phyloP scores from a whole-genome alignment of 441 rosid genomes.

The Populus hybrid region DNA sequence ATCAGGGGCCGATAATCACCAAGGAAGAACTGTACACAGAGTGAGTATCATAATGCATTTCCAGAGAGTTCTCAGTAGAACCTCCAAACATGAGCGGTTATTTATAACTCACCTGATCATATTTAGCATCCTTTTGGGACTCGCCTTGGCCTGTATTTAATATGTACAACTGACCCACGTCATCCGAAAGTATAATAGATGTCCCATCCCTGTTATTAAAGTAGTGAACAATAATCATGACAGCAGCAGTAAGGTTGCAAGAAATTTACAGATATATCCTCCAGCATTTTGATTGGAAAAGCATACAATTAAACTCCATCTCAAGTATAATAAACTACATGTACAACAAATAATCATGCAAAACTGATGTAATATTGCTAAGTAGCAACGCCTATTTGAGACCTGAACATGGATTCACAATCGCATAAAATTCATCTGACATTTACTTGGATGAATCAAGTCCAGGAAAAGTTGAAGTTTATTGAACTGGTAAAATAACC shows the following conservation, averaged over 20 bases:
- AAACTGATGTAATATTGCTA: not conserved
- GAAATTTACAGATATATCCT: not conserved
- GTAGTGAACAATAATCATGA: not conserved
- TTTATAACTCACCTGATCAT: constrained; percentile 75
- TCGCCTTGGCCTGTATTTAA: constrained; percentile 99
- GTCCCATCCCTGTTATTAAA: constrained; percentile 82
- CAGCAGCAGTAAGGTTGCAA: constrained; percentile 7
- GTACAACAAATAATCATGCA: not conserved
- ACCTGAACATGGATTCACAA: not conserved
- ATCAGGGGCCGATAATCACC: constrained; percentile 97
- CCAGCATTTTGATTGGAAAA: not conserved
- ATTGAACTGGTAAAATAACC: not conserved
- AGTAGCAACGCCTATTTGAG: not conserved
- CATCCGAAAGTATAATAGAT: constrained; percentile 97
- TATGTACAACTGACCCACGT: constrained; percentile 93
- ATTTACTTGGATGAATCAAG: not conserved
- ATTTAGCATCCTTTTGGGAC: constrained; percentile 92
- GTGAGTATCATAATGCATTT: constrained; percentile 6
- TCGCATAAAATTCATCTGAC: not conserved
- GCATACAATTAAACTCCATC: not conserved
- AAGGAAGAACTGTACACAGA: constrained; percentile 74
- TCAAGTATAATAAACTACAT: not conserved
- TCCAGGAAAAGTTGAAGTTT: not conserved
- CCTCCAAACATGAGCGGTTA: not conserved
- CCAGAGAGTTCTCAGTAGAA: constrained; percentile 8